Base-by-base conservation (phyloP, 192 early-diverging fungal species). In the Coemansia sp. region DNA sequence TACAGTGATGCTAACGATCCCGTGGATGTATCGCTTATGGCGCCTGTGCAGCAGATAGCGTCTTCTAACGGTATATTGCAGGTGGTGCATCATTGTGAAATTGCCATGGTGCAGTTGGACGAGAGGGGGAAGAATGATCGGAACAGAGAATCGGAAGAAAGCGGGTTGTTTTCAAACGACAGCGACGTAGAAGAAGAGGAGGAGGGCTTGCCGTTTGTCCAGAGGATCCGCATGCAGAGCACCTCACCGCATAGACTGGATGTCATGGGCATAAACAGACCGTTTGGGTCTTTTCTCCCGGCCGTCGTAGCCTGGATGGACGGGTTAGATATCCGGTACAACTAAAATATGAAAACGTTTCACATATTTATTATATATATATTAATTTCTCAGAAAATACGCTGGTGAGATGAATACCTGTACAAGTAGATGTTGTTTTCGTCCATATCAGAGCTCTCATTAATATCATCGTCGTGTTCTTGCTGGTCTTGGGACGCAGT, bases 281-380 rank as follows among this genome's bases (percentile, higher is more conserved):
- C 69, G n/a, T 67, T 72, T 17, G 67, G 73, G 31, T 48, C 69
- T 0, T 5, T 73, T 0, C 42, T 81, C 3, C 70, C 78, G 0
- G 20, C 49, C 11, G 8, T 71, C 0, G 73, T 81, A 5, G 69
- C 78, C 12, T 81, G 78, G 78, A 81, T 81, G 78, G 78, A 81
- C 20, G 78, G 78, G 1, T 34, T 81, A 40, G 78, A 81, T 34
- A 61, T 81, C 22, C 69, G 78, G 18, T 61, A 62, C 60, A 48
- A 29, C 38, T 55, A 30, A 54, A 22, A 28, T 22, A 18, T 54
- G 17, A 25, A 25, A 25, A 25, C 22, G 22, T 25, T 25, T 25
- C 22, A 25, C 22, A 25, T 25, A 25, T 25, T 25, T 25, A 25
- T 25, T 25, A 25, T 25, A 38, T 38, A 38, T 38, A 38, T 45